Evolutionary conservation across 2,329 filamentous ascomycete genomes (phyloP).

Genomic region (Verticillium nubilum): DNA sequence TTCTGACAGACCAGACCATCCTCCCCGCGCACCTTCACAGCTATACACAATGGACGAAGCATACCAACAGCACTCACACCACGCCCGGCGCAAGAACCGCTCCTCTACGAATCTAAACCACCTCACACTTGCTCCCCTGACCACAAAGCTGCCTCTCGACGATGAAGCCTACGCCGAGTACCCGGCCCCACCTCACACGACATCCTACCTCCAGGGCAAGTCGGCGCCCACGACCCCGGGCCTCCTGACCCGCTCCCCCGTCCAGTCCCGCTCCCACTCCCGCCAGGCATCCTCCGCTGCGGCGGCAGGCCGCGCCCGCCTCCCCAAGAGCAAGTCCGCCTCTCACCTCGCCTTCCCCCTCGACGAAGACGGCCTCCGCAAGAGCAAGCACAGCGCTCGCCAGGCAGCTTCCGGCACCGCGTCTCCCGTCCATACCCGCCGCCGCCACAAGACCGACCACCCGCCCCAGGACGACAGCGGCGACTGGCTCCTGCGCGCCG

Average conservation of each 20-base stretch:
- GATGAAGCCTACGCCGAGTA: slow-evolving; percentile 42
- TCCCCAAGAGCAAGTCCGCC: slow-evolving; percentile 60
- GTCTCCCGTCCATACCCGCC: slow-evolving; percentile 20
- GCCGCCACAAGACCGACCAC: slow-evolving; percentile 8
- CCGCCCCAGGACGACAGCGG: slow-evolving; percentile 39
- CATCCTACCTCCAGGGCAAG: slow-evolving; percentile 56
- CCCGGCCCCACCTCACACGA: slow-evolving; percentile 26
- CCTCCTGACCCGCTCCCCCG: slow-evolving; percentile 53
- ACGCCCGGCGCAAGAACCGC: slow-evolving; percentile 51
- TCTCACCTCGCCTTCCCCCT: slow-evolving; percentile 39
- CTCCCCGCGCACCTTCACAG: background rate
- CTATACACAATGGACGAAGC: slow-evolving; percentile 51
- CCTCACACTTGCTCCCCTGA: slow-evolving; percentile 59
- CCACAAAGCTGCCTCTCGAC: slow-evolving; percentile 52
- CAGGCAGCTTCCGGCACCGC: slow-evolving; percentile 21
- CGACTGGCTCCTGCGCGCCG: slow-evolving; percentile 61
- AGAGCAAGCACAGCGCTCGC: slow-evolving; percentile 7
- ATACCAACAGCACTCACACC: slow-evolving; percentile 55
- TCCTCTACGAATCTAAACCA: slow-evolving; percentile 55
- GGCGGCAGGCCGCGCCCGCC: slow-evolving; percentile 13
- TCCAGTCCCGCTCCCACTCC: slow-evolving; percentile 40
- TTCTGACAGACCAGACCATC: background rate
- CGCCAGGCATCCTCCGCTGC: slow-evolving; percentile 35
- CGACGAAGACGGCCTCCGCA: slow-evolving; percentile 13
- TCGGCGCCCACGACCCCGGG: slow-evolving; percentile 61